phyloP scores from a whole-genome alignment of 2,329 filamentous ascomycete genomes.

The Zymoseptoria brevis region DNA sequence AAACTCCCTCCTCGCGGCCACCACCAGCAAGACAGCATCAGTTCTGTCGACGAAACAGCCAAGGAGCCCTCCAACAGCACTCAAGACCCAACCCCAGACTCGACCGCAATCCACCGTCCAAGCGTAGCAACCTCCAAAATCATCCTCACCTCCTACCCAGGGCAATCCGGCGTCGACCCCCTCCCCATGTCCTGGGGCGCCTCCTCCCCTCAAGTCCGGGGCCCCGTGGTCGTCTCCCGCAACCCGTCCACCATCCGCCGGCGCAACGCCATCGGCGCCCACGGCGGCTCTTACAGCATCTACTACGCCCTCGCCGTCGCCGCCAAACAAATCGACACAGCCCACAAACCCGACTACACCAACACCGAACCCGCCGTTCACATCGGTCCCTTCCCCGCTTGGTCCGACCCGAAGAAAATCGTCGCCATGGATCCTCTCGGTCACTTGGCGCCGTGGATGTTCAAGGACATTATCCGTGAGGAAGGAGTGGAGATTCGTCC shows the following conservation, averaged over 20 bases:
- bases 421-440: conserved; percentile 96
- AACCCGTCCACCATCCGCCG: conserved; percentile 65
- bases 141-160: conserved; percentile 77
- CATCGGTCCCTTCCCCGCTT: conserved; percentile 83
- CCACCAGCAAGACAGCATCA: conserved; percentile 20
- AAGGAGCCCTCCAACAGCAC: conserved; percentile 14
- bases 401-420: conserved; percentile 86
- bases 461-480: conserved; percentile 67
- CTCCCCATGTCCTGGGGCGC: conserved; percentile 82
- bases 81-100: conserved; percentile 13
- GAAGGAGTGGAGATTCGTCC: conserved; percentile 63
- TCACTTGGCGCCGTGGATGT: conserved; percentile 77
- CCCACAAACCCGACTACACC: conserved; percentile 70
- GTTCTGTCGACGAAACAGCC: conserved; percentile 16
- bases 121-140: conserved; percentile 49
- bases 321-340: conserved; percentile 74
- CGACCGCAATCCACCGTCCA: conserved; percentile 27
- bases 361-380: conserved; percentile 88
- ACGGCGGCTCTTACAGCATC: conserved; percentile 89
- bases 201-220: conserved; percentile 63
- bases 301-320: conserved; percentile 92
- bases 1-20: conserved; percentile 16
- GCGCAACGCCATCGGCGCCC: conserved; percentile 66
- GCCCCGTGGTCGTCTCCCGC: conserved; percentile 81
- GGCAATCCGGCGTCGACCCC: conserved; percentile 90